Base-by-base conservation (phyloP, 176 grass and related monocot genomes). In the Sorghum bicolor region DNA sequence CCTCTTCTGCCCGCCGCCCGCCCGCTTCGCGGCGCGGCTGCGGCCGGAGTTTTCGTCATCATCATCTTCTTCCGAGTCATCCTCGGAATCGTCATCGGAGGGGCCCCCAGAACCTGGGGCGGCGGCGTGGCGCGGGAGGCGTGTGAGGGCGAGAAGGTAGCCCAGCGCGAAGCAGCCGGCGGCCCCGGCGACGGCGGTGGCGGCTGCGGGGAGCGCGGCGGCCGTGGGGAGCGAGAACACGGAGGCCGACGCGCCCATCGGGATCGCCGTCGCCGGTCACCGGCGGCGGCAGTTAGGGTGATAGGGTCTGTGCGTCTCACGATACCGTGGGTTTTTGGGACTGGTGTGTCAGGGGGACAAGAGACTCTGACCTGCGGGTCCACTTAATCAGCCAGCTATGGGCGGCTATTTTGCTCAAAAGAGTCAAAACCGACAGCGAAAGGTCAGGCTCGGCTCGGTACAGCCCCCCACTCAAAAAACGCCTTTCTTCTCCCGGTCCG, bases 91-190 rank as follows among this genome's bases (percentile, higher is more conserved):
- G 0, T 83, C 84, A 6, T 87, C 80, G 28, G 87, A 89, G 25
- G 39, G 4, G 0, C 24, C 76, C 15, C 78, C 47, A 0, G 82
- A 8, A 19, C 37, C 57, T 31, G 66, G 20, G 37, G 16, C 66
- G 5, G 82, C 22, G 61, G 47, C 44, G 39, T 37, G 77, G 77
- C 55, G 36, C 17, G 86, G 83, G 62, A 72, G 73, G 48, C 84
- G 84, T 68, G 72, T 34, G 53, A 86, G 80, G 13, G 91, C 93
- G 69, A 95, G 68, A 64, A 95, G 43, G 79, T 94, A 98, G 44
- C 96, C 96, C 7, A 98, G 69, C 36, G 96, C 93, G 78, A 95
- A 98, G 82, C 89, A 98, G 29, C 91, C 96, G 20, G 89, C 93
- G 53, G 93, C 93, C 15, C 94, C 78, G 2, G 94, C 80, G 40